phyloP scores from a whole-genome alignment of 495 filamentous ascomycete species.

The Ascodesmis nigricans region DNA sequence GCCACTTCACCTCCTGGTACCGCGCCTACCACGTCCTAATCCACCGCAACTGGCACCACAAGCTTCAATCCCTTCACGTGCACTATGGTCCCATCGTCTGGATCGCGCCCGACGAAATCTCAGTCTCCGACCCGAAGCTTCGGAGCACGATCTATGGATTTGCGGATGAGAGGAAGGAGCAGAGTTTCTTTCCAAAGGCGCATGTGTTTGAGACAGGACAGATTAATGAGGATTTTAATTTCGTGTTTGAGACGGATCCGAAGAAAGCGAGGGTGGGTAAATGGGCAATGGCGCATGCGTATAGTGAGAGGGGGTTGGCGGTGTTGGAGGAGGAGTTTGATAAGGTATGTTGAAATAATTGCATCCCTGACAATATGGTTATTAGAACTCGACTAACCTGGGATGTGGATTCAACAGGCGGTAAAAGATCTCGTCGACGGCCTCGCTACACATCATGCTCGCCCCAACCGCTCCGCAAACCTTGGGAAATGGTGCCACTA shows the following conservation, averaged over 20 bases:
- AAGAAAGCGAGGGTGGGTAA: constrained; percentile 17
- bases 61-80: constrained; percentile 42
- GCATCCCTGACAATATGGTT: background rate
- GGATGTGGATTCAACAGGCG: constrained; percentile 31
- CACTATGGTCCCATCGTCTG: constrained; percentile 53
- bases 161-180: constrained; percentile 37
- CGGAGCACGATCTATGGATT: constrained; percentile 58
- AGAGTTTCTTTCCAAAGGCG: constrained; percentile 41
- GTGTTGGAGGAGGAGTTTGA: constrained; percentile 50
- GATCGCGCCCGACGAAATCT: constrained; percentile 43
- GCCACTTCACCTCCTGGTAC: constrained; percentile 46
- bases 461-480: constrained; percentile 32
- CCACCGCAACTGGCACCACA: constrained; percentile 37
- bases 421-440: constrained; percentile 45
- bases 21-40: constrained; percentile 40
- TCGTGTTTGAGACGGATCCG: constrained; percentile 29
- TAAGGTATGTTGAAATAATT: constrained; percentile 23
- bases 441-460: constrained; percentile 34
- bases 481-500: constrained; percentile 56
- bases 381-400: background rate
- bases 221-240: constrained; percentile 42
- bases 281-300: constrained; percentile 41
- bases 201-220: constrained; percentile 7
- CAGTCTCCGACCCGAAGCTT: constrained; percentile 43
- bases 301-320: constrained; percentile 50